These are phyloP conservation scores for Asterella californica DNA, from an alignment of 225 moss, liverwort and hornwort genomes.

Conservation along the genomic window DNA sequence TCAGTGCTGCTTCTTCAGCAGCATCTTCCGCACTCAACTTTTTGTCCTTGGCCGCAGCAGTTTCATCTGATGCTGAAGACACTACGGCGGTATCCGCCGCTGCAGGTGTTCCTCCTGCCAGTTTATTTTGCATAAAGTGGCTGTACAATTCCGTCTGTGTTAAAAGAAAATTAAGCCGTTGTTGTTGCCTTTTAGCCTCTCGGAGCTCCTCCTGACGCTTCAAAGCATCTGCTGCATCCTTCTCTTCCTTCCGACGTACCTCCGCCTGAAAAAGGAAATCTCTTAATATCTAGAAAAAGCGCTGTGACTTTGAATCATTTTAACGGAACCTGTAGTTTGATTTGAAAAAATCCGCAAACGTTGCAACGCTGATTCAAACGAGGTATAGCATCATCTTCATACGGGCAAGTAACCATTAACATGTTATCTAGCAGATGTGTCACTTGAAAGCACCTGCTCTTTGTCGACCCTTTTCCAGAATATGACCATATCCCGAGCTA, in stretches of 20 bases:
- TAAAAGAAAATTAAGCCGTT: conserved; percentile 90
- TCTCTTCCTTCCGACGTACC: conserved; percentile 83
- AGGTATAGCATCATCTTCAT: not conserved
- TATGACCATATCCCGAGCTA: conserved; percentile 86
- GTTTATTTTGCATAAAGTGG: conserved; percentile 94
- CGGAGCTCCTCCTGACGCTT: conserved; percentile 95
- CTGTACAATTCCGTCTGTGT: conserved; percentile 97
- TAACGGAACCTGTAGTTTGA: not conserved
- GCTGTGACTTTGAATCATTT: not conserved
- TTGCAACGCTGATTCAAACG: not conserved
- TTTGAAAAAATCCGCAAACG: not conserved
- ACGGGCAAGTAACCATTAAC: not conserved
- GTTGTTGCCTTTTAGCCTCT: conserved; percentile 89
- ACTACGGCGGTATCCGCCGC: conserved; percentile 33
- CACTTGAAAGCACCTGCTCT: conserved; percentile 56
- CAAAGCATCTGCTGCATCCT: conserved; percentile 91
- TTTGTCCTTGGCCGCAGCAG: conserved; percentile 20
- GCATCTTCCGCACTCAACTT: conserved; percentile 47
- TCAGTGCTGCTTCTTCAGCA: conserved; percentile 71
- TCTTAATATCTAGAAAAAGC: not conserved
- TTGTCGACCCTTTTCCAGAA: conserved; percentile 98
- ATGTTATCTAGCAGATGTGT: not conserved
- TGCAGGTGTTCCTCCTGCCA: conserved; percentile 53
- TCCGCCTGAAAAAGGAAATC: conserved; percentile 52
- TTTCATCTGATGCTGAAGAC: conserved; percentile 30